Evolutionary conservation across 2,329 filamentous ascomycete species (phyloP).

Genomic region (Mycosphaerella sp.): DNA sequence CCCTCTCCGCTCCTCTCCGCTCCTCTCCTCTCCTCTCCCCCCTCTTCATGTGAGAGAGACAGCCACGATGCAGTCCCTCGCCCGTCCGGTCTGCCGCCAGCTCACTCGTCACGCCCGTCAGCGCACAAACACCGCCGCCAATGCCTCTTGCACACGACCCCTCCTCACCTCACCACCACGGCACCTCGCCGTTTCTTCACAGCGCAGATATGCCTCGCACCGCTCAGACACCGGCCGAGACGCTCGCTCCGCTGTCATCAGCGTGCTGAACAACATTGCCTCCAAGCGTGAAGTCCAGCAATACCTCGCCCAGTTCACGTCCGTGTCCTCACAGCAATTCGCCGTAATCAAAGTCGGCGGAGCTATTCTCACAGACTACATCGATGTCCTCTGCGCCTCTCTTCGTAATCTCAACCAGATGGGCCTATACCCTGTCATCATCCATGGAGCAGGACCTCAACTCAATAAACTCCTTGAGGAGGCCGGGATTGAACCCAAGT

Average conservation of each 20-base stretch:
- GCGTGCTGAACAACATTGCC: slow-evolving; percentile 89
- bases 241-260: slow-evolving; percentile 75
- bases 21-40: background rate
- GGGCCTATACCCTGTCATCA: slow-evolving; percentile 88
- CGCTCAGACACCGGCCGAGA: slow-evolving; percentile 46
- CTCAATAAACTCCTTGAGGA: slow-evolving; percentile 85
- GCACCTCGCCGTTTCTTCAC: slow-evolving; percentile 2
- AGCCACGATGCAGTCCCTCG: slow-evolving; percentile 13
- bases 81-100: slow-evolving; percentile 18
- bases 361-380: slow-evolving; percentile 88
- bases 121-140: background rate
- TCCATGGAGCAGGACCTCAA: slow-evolving; percentile 92
- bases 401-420: slow-evolving; percentile 91
- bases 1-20: background rate
- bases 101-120: slow-evolving; percentile 15
- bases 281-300: slow-evolving; percentile 96
- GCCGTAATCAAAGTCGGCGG: slow-evolving; percentile 98
- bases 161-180: slow-evolving; percentile 7
- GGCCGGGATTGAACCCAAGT: slow-evolving; percentile 88
- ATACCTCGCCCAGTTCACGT: slow-evolving; percentile 95
- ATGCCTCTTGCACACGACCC: slow-evolving; percentile 6
- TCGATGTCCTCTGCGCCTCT: slow-evolving; percentile 83
- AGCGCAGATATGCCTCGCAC: slow-evolving; percentile 20
- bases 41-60: slow-evolving; percentile 7
- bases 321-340: slow-evolving; percentile 93